Evolutionary conservation across 768 basidiomycete genomes (phyloP).

Genomic region (Hemileccinum impolitum): DNA sequence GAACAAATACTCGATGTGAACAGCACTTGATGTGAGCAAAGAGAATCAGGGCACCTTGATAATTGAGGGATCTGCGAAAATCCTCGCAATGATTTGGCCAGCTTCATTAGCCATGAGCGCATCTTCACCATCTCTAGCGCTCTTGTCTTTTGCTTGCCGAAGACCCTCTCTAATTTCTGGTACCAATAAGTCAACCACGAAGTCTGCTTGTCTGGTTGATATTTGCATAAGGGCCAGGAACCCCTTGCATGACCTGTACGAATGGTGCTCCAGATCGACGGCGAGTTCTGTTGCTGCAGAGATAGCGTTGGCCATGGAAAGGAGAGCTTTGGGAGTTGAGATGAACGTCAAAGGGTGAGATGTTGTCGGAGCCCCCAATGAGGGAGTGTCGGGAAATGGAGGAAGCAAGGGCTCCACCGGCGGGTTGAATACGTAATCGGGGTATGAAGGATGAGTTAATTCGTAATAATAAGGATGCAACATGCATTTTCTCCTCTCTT

Average conservation of each 20-base stretch:
- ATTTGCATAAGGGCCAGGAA: slow-evolving; percentile 95
- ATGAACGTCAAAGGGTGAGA: slow-evolving; percentile 63
- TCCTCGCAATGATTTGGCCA: slow-evolving; percentile 46
- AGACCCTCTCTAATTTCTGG: slow-evolving; percentile 64
- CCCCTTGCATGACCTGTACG: slow-evolving; percentile 77
- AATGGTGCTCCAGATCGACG: slow-evolving; percentile 93
- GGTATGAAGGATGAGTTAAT: slow-evolving; percentile 70
- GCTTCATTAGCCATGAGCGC: slow-evolving; percentile 21
- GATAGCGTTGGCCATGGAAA: slow-evolving; percentile 66
- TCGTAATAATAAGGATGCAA: slow-evolving; percentile 86
- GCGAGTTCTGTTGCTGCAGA: slow-evolving; percentile 73
- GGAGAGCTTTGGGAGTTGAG: slow-evolving; percentile 51
- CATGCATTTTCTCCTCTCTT: slow-evolving; percentile 22
- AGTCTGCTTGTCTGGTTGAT: slow-evolving; percentile 81
- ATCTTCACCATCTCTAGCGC: slow-evolving; percentile 7
- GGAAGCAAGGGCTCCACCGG: slow-evolving; percentile 50
- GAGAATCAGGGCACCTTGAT: slow-evolving; percentile 58
- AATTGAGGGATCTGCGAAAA: slow-evolving; percentile 76
- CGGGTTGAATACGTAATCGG: slow-evolving; percentile 59
- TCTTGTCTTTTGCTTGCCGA: slow-evolving; percentile 52
- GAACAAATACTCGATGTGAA: neutral
- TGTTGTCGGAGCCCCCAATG: neutral
- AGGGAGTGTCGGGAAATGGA: slow-evolving; percentile 55
- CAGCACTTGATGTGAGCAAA: neutral
- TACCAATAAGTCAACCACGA: slow-evolving; percentile 77